Percentiles rank a stretch among this genome's conserved stretches.
Evolutionary conservation across 805 yeast species (phyloP).

Genomic region (Nakazawaea molendinolei): DNA sequence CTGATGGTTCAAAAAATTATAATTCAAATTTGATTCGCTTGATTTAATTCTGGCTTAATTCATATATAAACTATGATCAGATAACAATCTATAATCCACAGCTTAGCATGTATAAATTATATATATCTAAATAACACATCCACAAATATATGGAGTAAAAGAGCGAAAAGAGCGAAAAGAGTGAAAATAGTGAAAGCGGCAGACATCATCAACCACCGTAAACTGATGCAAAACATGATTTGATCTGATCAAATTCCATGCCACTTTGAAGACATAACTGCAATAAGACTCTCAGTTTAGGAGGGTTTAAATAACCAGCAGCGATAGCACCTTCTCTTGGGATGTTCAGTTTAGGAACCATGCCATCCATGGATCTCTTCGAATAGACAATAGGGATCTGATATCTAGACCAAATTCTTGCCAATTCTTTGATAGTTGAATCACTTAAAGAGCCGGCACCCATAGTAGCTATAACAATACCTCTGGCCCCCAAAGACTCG

Average conservation of each 20-base stretch:
- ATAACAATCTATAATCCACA: no score
- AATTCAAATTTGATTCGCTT: no score
- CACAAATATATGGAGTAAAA: no score
- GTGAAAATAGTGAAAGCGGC: no score
- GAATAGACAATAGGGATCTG: conserved; percentile 55
- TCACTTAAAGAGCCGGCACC: conserved; percentile 65
- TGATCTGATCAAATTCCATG: conserved; percentile 32
- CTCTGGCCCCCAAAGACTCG: conserved; percentile 38
- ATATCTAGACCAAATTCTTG: conserved; percentile 31
- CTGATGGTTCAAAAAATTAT: no score
- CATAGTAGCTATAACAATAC: conserved; percentile 60
- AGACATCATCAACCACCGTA: conserved; percentile 42
- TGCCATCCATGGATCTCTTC: conserved; percentile 64
- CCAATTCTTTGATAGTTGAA: conserved; percentile 34
- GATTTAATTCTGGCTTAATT: no score
- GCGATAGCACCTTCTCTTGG: conserved; percentile 42
- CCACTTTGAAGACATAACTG: conserved; percentile 46
- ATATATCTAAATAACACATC: no score
- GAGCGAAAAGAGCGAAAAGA: no score
- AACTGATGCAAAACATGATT: conserved; percentile 40
- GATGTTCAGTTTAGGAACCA: conserved; percentile 51
- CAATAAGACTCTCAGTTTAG: conserved; percentile 50
- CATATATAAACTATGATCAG: no score
- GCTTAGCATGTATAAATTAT: no score
- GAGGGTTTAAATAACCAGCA: conserved; percentile 62